Evolutionary conservation across 495 filamentous ascomycete genomes (phyloP).

Genomic region (Echria macrotheca): DNA sequence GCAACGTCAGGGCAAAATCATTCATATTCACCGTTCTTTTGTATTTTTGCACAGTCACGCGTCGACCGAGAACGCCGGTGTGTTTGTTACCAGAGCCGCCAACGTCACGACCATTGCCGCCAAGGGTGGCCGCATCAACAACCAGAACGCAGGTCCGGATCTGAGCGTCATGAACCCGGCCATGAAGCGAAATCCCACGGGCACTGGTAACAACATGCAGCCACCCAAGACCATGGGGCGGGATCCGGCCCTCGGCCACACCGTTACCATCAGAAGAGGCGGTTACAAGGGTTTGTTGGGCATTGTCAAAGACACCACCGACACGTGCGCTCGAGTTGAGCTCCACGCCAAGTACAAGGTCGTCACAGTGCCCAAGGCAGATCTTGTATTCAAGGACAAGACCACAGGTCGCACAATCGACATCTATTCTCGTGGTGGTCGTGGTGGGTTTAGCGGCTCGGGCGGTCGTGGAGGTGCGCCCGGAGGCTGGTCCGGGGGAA

Average conservation of each 20-base stretch:
- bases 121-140: constrained; percentile 73
- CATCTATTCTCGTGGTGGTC: constrained; percentile 53
- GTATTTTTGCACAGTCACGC: constrained; percentile 80
- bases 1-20: constrained; percentile 75
- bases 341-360: constrained; percentile 87
- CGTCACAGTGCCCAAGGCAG: constrained; percentile 71
- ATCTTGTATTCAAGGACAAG: constrained; percentile 75
- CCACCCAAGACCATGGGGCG: constrained; percentile 75
- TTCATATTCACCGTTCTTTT: constrained; percentile 86
- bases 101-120: constrained; percentile 86
- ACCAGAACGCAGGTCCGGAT: constrained; percentile 60
- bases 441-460: constrained; percentile 41
- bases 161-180: constrained; percentile 91
- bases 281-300: constrained; percentile 89
- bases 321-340: constrained; percentile 79
- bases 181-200: constrained; percentile 55
- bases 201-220: constrained; percentile 56
- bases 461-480: too few species aligned
- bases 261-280: constrained; percentile 76
- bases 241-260: constrained; percentile 86
- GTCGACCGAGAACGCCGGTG: constrained; percentile 81
- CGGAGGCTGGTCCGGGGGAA: constrained; percentile 42
- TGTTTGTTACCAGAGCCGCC: constrained; percentile 80
- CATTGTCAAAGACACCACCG: constrained; percentile 89
- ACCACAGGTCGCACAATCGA: constrained; percentile 70